Conservation (phyloP, 1,284 basidiomycete species). For the Fomitopsis betulina region DNA sequence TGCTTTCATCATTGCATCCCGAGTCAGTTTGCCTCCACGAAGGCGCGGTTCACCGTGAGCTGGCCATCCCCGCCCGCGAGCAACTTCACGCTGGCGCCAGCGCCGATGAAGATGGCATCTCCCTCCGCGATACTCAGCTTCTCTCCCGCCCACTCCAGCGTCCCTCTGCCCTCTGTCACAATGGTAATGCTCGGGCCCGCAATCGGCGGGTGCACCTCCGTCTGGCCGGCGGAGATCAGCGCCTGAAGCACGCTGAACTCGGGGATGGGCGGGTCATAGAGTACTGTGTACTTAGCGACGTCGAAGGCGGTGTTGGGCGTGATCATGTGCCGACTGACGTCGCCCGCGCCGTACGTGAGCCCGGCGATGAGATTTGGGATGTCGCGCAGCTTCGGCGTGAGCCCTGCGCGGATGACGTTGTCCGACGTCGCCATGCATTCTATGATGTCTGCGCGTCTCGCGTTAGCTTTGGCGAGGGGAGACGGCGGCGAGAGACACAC, state of each 20-base stretch:
- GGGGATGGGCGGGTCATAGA: slow-evolving; percentile 92
- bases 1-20: background rate
- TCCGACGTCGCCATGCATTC: slow-evolving; percentile 99
- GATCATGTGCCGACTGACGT: slow-evolving; percentile 69
- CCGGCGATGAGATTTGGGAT: slow-evolving; percentile 86
- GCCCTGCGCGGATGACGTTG: slow-evolving; percentile 97
- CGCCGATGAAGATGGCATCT: slow-evolving; percentile 84
- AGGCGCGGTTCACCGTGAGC: slow-evolving; percentile 33
- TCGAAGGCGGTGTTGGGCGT: slow-evolving; percentile 46
- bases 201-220: slow-evolving; percentile 56
- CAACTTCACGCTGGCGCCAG: slow-evolving; percentile 56
- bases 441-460: slow-evolving; percentile 71
- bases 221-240: slow-evolving; percentile 40
- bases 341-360: slow-evolving; percentile 81
- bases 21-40: slow-evolving; percentile 19
- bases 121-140: slow-evolving; percentile 56
- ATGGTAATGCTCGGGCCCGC: slow-evolving; percentile 86
- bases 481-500: slow-evolving; percentile 45
- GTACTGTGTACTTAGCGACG: slow-evolving; percentile 30
- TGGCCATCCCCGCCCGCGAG: slow-evolving; percentile 30
- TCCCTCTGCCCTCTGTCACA: slow-evolving; percentile 68
- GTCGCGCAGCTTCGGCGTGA: slow-evolving; percentile 96
- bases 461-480: background rate
- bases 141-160: slow-evolving; percentile 39
- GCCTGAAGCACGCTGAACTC: slow-evolving; percentile 88